A percentile compares a stretch with the other conserved stretches of the same genome.
phyloP scores from a whole-genome alignment of 805 yeast species.

The Cyberlindnera amylophila region DNA sequence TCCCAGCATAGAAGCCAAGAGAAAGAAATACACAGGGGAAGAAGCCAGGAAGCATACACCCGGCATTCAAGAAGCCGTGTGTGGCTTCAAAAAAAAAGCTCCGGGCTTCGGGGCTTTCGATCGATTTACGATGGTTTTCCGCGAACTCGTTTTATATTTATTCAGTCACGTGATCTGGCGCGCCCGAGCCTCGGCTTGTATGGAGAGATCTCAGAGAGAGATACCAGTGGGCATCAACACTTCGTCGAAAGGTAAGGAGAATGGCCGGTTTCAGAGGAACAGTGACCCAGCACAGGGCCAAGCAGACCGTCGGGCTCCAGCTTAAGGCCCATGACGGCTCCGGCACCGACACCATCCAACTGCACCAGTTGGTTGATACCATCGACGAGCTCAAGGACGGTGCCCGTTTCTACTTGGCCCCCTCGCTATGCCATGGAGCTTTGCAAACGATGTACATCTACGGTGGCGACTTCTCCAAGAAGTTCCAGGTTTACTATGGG shows the following conservation, averaged over 20 bases:
- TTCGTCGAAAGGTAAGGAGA: no score
- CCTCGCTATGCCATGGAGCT: constrained; percentile 65
- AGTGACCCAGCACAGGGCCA: constrained; percentile 21
- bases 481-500: constrained; percentile 66
- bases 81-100: no score
- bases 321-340: constrained; percentile 16
- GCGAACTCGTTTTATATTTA: background rate
- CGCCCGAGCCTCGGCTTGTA: no score
- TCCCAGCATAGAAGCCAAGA: no score
- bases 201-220: no score
- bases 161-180: no score
- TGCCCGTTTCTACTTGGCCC: constrained; percentile 53
- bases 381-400: constrained; percentile 46
- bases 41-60: no score
- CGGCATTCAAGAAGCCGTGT: no score
- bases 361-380: constrained; percentile 18
- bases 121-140: no score
- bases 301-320: constrained; percentile 27
- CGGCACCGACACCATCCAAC: constrained; percentile 20
- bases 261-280: constrained; percentile 31
- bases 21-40: no score
- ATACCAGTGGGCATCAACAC: no score
- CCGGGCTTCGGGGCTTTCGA: no score
- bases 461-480: constrained; percentile 49
- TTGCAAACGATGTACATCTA: constrained; percentile 70